These are phyloP conservation scores for Exophiala aquamarina DNA, from an alignment of 2,329 filamentous ascomycete species.

Conservation along the genomic window DNA sequence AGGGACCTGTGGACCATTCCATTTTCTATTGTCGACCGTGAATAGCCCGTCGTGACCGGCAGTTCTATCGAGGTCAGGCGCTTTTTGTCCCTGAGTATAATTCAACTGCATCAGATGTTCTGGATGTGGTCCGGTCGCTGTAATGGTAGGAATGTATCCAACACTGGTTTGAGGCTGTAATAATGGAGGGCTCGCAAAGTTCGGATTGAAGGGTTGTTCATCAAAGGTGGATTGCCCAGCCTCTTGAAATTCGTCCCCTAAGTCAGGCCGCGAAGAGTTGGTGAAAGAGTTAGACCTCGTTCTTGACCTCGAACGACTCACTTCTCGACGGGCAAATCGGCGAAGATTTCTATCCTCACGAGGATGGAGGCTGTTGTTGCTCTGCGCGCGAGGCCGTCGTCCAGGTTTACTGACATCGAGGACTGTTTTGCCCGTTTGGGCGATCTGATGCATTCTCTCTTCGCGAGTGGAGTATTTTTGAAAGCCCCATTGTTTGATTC, in stretches of 20 bases:
- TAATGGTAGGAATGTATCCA: slow-evolving; percentile 8
- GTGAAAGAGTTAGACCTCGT: slow-evolving; percentile 22
- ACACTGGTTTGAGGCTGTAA: slow-evolving; percentile 11
- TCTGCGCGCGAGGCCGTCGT: slow-evolving; percentile 23
- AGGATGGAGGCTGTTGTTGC: slow-evolving; percentile 20
- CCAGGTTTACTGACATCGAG: slow-evolving; percentile 25
- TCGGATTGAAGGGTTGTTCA: slow-evolving; percentile 18
- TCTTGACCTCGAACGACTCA: slow-evolving; percentile 23
- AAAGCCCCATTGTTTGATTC: slow-evolving; percentile 28
- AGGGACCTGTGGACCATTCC: not conserved
- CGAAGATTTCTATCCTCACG: slow-evolving; percentile 27
- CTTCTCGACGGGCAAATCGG: slow-evolving; percentile 26
- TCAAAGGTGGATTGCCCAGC: slow-evolving; percentile 2
- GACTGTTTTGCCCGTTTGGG: slow-evolving; percentile 22
- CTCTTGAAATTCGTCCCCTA: slow-evolving; percentile 16
- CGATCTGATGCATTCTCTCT: slow-evolving; percentile 24
- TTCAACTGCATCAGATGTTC: slow-evolving; percentile 11
- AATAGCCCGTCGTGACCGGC: slow-evolving; percentile 6
- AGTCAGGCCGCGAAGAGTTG: slow-evolving; percentile 6
- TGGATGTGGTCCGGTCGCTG: slow-evolving; percentile 4
- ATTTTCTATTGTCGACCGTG: slow-evolving; percentile 7
- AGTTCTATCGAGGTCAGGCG: slow-evolving; percentile 1
- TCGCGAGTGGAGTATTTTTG: slow-evolving; percentile 26
- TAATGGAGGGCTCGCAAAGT: slow-evolving; percentile 11
- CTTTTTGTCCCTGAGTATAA: slow-evolving; percentile 7